Evolutionary conservation across 768 basidiomycete species (phyloP).

Genomic region (Amanita pallidorosea): DNA sequence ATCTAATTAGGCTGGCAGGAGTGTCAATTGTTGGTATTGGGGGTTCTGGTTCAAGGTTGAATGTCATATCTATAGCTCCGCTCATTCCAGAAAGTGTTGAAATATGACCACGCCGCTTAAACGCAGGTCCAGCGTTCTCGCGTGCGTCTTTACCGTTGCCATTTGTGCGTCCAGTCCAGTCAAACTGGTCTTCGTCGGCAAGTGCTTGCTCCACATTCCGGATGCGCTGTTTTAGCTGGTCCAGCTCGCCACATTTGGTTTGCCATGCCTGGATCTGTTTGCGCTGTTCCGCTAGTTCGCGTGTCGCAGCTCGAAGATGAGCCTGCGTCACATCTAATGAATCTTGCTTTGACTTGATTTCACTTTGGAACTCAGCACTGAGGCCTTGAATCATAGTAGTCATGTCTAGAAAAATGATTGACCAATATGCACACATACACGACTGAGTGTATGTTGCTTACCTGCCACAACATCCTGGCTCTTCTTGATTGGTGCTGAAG

Average conservation of each 20-base stretch:
- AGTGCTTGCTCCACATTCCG: conserved; percentile 79
- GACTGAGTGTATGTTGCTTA: conserved; percentile 14
- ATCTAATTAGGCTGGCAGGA: conserved; percentile 48
- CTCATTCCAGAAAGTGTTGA: conserved; percentile 59
- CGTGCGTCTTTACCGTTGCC: conserved; percentile 27
- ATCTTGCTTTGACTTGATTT: conserved; percentile 82
- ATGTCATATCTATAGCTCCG: conserved; percentile 52
- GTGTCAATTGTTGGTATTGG: conserved; percentile 54
- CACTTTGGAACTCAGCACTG: conserved; percentile 66
- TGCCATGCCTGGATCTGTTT: conserved; percentile 77
- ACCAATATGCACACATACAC: neutral
- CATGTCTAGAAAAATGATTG: conserved; percentile 47
- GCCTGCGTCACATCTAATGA: conserved; percentile 79
- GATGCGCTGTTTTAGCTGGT: conserved; percentile 70
- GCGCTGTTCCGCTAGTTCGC: conserved; percentile 84
- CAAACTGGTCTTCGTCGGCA: conserved; percentile 68
- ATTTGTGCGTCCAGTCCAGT: conserved; percentile 76
- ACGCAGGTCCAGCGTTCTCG: conserved; percentile 45
- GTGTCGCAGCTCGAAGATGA: conserved; percentile 81
- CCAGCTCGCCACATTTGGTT: conserved; percentile 61
- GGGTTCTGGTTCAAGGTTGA: conserved; percentile 64
- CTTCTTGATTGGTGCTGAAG: conserved; percentile 73
- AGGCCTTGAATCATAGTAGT: conserved; percentile 75
- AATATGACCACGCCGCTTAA: conserved; percentile 56
- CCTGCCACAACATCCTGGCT: conserved; percentile 82